These are phyloP conservation scores for Murraya koenigii DNA, from an alignment of 345 rosid species.

Conservation along the genomic window DNA sequence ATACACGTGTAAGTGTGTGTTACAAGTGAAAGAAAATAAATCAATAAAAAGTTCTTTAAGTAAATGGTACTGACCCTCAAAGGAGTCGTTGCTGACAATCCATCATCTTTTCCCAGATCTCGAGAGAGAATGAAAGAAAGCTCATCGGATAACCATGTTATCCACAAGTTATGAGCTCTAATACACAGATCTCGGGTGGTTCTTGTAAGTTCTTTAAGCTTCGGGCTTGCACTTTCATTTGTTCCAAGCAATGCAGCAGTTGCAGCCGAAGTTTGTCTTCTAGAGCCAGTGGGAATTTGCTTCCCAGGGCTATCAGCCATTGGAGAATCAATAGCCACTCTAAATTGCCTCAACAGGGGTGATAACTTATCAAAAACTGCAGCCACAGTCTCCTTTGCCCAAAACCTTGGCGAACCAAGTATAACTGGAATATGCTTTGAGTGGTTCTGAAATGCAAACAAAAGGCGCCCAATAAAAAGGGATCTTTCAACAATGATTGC, in stretches of 20 bases:
- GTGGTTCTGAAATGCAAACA: constrained; percentile 83
- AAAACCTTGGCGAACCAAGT: constrained; percentile 92
- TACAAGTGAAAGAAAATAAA: neutral
- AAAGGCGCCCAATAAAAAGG: constrained; percentile 85
- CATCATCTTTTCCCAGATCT: constrained; percentile 77
- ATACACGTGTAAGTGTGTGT: neutral
- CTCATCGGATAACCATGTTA: constrained; percentile 80
- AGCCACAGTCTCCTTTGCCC: constrained; percentile 66
- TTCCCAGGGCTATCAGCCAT: constrained; percentile 51
- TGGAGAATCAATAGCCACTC: constrained; percentile 37
- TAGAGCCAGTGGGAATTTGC: constrained; percentile 47
- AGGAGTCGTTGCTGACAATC: constrained; percentile 67
- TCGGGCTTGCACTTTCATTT: constrained; percentile 71
- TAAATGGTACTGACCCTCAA: constrained; percentile 57
- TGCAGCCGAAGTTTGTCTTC: constrained; percentile 71
- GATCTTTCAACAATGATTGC: constrained; percentile 80
- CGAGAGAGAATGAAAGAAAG: constrained; percentile 69
- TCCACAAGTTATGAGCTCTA: constrained; percentile 91
- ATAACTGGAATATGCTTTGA: constrained; percentile 74
- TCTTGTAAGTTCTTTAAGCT: constrained; percentile 61
- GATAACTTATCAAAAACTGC: constrained; percentile 66
- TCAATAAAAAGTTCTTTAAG: neutral
- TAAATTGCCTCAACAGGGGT: constrained; percentile 61
- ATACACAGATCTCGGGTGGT: constrained; percentile 67
- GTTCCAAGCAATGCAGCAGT: constrained; percentile 82